A percentile compares a stretch with the other conserved stretches of the same genome.
phyloP scores from a whole-genome alignment of 78 protist genomes.

The Chrysochromulina parva region DNA sequence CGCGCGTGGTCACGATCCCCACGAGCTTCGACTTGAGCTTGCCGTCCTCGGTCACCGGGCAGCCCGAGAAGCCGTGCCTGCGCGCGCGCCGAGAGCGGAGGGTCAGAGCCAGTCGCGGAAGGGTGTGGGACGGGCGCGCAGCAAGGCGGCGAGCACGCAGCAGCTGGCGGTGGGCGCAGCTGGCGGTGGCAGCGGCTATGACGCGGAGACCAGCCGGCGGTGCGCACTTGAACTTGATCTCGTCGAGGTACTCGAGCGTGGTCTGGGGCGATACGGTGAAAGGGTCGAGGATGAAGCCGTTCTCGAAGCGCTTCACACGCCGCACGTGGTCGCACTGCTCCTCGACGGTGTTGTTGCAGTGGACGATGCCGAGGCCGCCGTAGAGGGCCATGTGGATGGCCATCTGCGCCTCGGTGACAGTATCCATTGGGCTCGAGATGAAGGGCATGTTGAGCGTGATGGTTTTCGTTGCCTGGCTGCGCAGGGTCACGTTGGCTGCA shows the following conservation, averaged over 20 bases:
- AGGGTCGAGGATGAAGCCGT: conserved; percentile 87
- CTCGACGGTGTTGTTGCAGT: conserved; percentile 78
- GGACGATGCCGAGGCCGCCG: conserved; percentile 95
- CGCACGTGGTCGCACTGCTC: neutral
- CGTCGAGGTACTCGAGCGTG: conserved; percentile 37
- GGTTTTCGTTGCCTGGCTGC: conserved; percentile 50
- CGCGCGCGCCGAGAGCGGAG: too few species aligned
- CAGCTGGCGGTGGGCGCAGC: too few species aligned
- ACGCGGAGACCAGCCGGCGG: too few species aligned
- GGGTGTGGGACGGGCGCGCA: too few species aligned
- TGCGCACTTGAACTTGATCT: neutral
- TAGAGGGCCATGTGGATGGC: conserved; percentile 90
- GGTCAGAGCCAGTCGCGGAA: too few species aligned
- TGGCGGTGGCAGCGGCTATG: too few species aligned
- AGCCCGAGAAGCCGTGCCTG: conserved; percentile 80
- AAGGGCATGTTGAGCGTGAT: conserved; percentile 66
- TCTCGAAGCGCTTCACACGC: conserved; percentile 67
- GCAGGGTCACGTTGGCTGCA: conserved; percentile 52
- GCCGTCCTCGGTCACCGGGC: conserved; percentile 86
- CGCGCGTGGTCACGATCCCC: conserved; percentile 89
- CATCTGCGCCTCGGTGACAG: conserved; percentile 77
- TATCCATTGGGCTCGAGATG: conserved; percentile 89
- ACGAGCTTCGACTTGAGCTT: conserved; percentile 65
- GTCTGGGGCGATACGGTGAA: conserved; percentile 62
- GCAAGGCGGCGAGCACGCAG: too few species aligned